Evolutionary conservation across 768 basidiomycete species (phyloP), one percentile per base, ranked within the genome.

Genomic region (Pleurotus tuoliensis): DNA sequence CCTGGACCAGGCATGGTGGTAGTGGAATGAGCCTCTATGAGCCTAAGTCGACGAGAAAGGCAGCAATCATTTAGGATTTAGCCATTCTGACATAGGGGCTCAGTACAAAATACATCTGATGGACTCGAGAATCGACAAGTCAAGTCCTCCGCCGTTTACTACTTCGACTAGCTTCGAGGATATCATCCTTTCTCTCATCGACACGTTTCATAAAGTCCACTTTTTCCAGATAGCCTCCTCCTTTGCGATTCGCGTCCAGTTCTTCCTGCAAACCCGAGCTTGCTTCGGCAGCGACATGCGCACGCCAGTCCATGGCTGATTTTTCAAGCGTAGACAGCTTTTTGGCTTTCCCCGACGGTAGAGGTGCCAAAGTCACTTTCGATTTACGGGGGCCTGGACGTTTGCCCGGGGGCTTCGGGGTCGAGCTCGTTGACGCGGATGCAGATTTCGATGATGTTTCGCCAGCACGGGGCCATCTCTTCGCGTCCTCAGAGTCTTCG

Each of bases 291-390:
- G 76, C 69, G 12, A 91, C 69, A 62, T 93, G 90, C 0, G 82
- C 69, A 25, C 78, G 77, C 92, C 92, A 94, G 66, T 94, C 92
- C 81, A 94, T 83, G 11, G 87, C 83, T 0, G 89, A 91, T 67
- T 93, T 94, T 59, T 92, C 90, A 12, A 94, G 76, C 22, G 90
- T 93, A 20, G 88, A 84, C 6, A 94, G 76, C 69, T 89, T 93
- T 67, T 88, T 90, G 1, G 84, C 74, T 64, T 86, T 90, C 11
- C 43, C 39, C 38, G 69, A 59, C 0, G 87, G 87, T 30, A 87
- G 67, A 12, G 80, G 69, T 0, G 80, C 76, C 5, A 92, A 75
- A 2, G 74, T 69, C 0, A 76, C 76, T 64, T 84, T 86, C 1
- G 88, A 72, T 63, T 85, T 90, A 16, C 88, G 84, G 11, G 88